Base-by-base conservation (phyloP, 192 early-diverging fungal genomes). In the Umbelopsis sp. region DNA sequence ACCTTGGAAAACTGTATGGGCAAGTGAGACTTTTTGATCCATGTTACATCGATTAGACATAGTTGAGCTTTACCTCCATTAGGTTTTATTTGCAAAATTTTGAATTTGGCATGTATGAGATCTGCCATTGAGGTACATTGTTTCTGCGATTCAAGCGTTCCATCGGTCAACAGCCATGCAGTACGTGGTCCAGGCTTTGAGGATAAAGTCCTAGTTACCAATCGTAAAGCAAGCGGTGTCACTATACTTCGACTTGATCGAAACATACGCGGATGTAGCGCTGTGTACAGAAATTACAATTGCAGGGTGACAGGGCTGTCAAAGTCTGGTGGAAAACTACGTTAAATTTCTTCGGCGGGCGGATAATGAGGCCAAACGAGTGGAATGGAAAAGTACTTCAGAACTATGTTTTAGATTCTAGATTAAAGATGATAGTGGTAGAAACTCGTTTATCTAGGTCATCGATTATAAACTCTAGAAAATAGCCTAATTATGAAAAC, bases 1-100 rank as follows among this genome's bases (percentile, higher is more conserved):
- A 5, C 69, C 36, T 41, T 75, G 67, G 14, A 75, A 68, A 2
- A 45, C 73, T 75, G 45, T 43, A 45, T 36, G n/a, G 16, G 29
- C 17, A 29, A 26, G 16, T 29, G 12, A n/a, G 31, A 32, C 11
- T 12, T 20, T n/a, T 1, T 2, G 29, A 62, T 62, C 20, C 5
- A 20, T 0, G 0, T 11, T 32, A 5, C n/a, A 31, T 6, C 29
- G 16, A 31, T 26, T 26, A 14, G 17, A n/a, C 56, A 34, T 29
- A 0, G 16, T 34, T 34, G 12, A 32, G 0, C 56, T 31, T 22
- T 62, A 62, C 56, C 56, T 62, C 25, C 26, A 17, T 62, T 62
- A 20, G 56, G 56, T 14, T 62, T 29, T 62, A 62, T 36, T 14
- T 62, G 56, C 17, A 62, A 31, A 20, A 32, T 34, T n/a, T 32